Evolutionary conservation across 2,329 filamentous ascomycete species (phyloP).

Genomic region (Cadophora malorum): DNA sequence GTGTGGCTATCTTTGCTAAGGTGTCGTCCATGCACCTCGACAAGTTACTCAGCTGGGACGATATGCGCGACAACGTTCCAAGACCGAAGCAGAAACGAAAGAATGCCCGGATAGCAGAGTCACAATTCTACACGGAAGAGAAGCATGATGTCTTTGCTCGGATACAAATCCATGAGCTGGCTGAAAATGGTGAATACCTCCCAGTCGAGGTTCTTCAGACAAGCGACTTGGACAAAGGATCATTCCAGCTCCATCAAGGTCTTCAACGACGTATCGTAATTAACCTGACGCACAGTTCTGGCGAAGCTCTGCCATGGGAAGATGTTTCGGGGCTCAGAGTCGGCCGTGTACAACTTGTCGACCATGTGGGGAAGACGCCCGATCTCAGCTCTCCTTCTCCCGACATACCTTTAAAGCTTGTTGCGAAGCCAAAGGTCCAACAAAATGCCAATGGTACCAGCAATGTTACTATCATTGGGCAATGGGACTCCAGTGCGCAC

Average conservation of each 20-base stretch:
- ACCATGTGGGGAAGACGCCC: slow-evolving; percentile 83
- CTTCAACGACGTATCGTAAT: slow-evolving; percentile 87
- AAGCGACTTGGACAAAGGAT: slow-evolving; percentile 82
- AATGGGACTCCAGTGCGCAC: slow-evolving; percentile 97
- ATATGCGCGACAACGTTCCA: slow-evolving; percentile 83
- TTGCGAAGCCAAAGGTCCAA: slow-evolving; percentile 78
- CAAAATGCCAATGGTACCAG: slow-evolving; percentile 90
- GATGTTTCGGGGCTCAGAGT: slow-evolving; percentile 79
- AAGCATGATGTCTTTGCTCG: slow-evolving; percentile 91
- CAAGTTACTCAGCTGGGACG: slow-evolving; percentile 97
- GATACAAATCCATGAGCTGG: slow-evolving; percentile 88
- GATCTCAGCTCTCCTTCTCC: slow-evolving; percentile 75
- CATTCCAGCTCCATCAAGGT: slow-evolving; percentile 94
- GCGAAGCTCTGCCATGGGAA: slow-evolving; percentile 87
- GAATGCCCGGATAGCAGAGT: slow-evolving; percentile 77
- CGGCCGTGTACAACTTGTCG: slow-evolving; percentile 81
- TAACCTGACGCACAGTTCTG: slow-evolving; percentile 89
- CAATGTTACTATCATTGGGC: slow-evolving; percentile 83
- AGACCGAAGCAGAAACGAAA: slow-evolving; percentile 61
- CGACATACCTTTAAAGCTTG: slow-evolving; percentile 78
- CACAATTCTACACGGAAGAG: slow-evolving; percentile 92
- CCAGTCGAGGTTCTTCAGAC: slow-evolving; percentile 92
- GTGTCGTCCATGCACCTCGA: slow-evolving; percentile 94
- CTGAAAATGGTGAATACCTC: slow-evolving; percentile 88
- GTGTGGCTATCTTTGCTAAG: slow-evolving; percentile 89